phyloP scores from a whole-genome alignment of 495 filamentous ascomycete species.

The Aspergillus heteromorphus region DNA sequence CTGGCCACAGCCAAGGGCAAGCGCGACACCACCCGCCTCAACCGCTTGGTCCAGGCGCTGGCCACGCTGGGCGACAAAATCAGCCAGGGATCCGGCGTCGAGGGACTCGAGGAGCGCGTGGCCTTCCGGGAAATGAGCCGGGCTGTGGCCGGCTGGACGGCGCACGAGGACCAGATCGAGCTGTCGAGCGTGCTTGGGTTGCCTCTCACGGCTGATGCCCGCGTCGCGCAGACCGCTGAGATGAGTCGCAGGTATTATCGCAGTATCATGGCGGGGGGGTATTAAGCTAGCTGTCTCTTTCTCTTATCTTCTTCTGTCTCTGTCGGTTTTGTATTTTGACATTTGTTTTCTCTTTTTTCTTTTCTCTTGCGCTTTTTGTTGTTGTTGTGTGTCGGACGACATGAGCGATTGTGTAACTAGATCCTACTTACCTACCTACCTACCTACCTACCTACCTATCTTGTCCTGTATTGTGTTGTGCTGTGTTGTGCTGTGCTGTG shows the following conservation, averaged over 20 bases:
- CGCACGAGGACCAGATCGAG: constrained; percentile 54
- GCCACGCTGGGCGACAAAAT: constrained; percentile 55
- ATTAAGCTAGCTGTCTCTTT: constrained; percentile 25
- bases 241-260: constrained; percentile 65
- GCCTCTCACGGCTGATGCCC: constrained; percentile 66
- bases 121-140: constrained; percentile 64
- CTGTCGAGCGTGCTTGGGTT: constrained; percentile 53
- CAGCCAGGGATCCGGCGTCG: constrained; percentile 46
- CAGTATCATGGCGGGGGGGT: constrained; percentile 45
- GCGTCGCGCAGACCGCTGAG: constrained; percentile 60
- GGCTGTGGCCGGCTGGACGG: constrained; percentile 54
- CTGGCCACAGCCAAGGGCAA: constrained; percentile 40
- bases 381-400: not conserved
- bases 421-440: not conserved
- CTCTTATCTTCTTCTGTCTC: too few species aligned
- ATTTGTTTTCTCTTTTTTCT: too few species aligned
- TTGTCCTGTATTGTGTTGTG: too few species aligned
- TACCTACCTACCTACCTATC: not conserved
- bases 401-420: too few species aligned
- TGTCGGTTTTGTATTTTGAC: too few species aligned
- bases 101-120: constrained; percentile 73
- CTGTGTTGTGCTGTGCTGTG: too few species aligned
- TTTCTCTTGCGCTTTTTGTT: too few species aligned
- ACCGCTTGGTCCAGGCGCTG: constrained; percentile 58
- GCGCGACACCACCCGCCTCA: constrained; percentile 41